Evolutionary conservation across 148 eudicot species (phyloP).

Genomic region (Agrostemma githago): DNA sequence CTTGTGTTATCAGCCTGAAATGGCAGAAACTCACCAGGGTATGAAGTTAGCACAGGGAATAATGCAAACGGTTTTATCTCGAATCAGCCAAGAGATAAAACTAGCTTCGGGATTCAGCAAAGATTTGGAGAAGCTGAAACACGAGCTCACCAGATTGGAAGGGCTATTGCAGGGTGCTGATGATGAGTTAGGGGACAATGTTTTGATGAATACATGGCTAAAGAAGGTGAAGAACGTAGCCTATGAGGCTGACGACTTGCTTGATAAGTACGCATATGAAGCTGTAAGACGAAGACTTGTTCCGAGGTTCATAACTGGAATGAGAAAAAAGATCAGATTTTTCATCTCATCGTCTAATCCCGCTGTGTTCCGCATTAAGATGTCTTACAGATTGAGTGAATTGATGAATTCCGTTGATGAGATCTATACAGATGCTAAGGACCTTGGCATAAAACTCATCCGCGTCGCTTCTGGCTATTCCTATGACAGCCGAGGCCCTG

Average conservation of each 20-base stretch:
- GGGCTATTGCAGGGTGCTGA: neutral
- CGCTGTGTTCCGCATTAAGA: neutral
- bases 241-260: constrained; percentile 9
- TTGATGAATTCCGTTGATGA: neutral
- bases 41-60: neutral
- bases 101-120: neutral
- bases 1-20: neutral
- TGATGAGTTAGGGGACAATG: neutral
- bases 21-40: neutral
- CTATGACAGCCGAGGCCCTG: neutral
- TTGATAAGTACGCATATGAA: constrained; percentile 7
- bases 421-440: neutral
- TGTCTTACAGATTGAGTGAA: neutral
- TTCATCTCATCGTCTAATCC: neutral
- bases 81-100: neutral
- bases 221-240: neutral
- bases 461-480: neutral
- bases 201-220: neutral
- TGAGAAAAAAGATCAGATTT: neutral
- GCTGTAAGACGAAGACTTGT: neutral
- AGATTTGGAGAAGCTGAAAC: neutral
- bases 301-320: neutral
- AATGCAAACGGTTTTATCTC: neutral
- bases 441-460: neutral
- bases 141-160: neutral